Conservation (phyloP, 169 alveolate genomes). For the Neospora caninum region DNA sequence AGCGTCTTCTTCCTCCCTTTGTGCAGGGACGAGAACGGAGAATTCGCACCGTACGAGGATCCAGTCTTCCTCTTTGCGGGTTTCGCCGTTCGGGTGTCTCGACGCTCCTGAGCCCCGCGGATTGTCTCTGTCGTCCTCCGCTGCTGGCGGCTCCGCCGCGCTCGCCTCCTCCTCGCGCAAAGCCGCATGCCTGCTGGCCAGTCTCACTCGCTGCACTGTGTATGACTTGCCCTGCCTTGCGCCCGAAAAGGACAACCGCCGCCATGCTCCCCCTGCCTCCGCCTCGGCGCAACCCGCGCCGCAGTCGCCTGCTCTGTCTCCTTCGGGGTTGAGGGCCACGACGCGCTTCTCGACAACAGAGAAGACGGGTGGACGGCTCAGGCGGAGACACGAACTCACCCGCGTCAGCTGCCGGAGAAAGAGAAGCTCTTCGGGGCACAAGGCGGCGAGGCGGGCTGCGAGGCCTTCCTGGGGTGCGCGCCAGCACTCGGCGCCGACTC, state of each 20-base stretch:
- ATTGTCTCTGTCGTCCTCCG: too few relatives aligned
- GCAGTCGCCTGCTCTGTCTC: not conserved
- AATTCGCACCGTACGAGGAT: constrained; percentile 1
- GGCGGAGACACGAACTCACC: not conserved
- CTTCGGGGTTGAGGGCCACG: constrained; percentile 3
- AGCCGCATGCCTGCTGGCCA: not conserved
- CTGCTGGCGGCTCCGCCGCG: not conserved
- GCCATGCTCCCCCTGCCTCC: not conserved
- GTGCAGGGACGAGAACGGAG: not conserved
- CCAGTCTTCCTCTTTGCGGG: not conserved
- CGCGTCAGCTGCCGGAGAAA: constrained; percentile 25
- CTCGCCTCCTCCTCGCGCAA: not conserved
- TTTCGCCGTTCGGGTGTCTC: too few relatives aligned
- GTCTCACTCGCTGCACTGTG: constrained; percentile 34
- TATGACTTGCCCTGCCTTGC: not conserved
- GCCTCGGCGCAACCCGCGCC: not conserved
- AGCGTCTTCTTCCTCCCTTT: not conserved
- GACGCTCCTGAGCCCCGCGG: too few relatives aligned
- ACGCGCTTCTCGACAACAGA: constrained; percentile 38
- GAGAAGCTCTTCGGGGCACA: not conserved
- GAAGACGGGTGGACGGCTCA: not conserved
- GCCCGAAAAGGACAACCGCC: not conserved
- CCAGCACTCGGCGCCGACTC: not conserved
- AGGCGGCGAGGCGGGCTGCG: not conserved
- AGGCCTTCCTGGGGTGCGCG: not conserved